A percentile compares a stretch with the other conserved stretches of the same genome.
Conservation (phyloP, 2,329 filamentous ascomycete genomes). For the Phyllosticta ampelicida region DNA sequence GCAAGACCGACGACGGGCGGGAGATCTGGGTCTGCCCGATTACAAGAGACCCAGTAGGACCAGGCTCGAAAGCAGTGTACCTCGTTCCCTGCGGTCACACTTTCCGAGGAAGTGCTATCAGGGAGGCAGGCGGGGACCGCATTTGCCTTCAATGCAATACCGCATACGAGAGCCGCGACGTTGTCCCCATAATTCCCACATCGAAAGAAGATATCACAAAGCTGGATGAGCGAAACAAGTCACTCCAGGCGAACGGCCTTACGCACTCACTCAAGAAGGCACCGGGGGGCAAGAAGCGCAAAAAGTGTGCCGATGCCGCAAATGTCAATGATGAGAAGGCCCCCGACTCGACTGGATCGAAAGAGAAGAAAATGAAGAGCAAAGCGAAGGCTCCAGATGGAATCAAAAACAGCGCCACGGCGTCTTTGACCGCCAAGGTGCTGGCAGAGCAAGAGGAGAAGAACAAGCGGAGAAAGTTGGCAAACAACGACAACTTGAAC, state of each 20-base stretch:
- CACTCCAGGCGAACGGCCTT: conserved; percentile 60
- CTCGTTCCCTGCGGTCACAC: conserved; percentile 92
- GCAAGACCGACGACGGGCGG: conserved; percentile 13
- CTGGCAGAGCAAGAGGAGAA: conserved; percentile 74
- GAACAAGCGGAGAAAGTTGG: conserved; percentile 67
- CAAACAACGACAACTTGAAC: conserved; percentile 39
- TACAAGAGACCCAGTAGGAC: conserved; percentile 75
- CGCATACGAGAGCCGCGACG: conserved; percentile 59
- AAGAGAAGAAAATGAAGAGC: background rate
- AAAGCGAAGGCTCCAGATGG: conserved; percentile 32
- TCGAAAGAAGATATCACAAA: conserved; percentile 58
- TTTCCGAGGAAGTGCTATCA: conserved; percentile 77
- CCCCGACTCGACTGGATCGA: conserved; percentile 9
- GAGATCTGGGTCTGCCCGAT: conserved; percentile 66
- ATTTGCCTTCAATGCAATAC: conserved; percentile 53
- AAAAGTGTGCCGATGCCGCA: conserved; percentile 39
- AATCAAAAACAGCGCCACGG: conserved; percentile 83
- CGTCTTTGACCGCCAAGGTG: conserved; percentile 75
- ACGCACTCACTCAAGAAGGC: conserved; percentile 84
- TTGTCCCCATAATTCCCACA: conserved; percentile 72
- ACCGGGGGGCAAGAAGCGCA: conserved; percentile 41
- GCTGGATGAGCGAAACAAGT: conserved; percentile 54
- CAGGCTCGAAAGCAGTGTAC: conserved; percentile 71
- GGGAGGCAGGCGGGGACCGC: conserved; percentile 56
- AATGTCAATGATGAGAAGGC: conserved; percentile 16